These are phyloP conservation scores for Tuber brumale DNA, from an alignment of 495 filamentous ascomycete species.

Conservation along the genomic window DNA sequence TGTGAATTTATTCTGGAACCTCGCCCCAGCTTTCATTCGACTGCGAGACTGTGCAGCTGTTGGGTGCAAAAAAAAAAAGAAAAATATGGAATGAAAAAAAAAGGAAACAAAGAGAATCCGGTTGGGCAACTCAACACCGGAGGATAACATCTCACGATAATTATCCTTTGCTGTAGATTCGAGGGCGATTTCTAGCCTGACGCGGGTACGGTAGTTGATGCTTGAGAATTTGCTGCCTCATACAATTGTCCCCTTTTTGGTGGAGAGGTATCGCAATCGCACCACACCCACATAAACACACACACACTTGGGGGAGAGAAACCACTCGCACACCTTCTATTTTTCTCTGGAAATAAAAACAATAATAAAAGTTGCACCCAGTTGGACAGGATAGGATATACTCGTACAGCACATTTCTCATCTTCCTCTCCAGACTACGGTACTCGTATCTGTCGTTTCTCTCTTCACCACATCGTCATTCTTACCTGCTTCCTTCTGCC, in stretches of 20 bases:
- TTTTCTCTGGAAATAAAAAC: not conserved
- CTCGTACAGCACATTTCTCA: not conserved
- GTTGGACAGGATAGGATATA: conserved; percentile 1
- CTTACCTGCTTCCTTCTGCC: not conserved
- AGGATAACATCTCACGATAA: not conserved
- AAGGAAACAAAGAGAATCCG: not conserved
- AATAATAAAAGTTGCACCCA: not conserved
- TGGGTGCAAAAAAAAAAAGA: not conserved
- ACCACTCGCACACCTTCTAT: not conserved
- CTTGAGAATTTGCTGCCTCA: not conserved
- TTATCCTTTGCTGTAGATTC: not conserved
- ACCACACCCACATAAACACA: not conserved
- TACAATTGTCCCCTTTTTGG: not conserved
- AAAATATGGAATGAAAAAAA: not conserved
- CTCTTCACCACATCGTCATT: not conserved
- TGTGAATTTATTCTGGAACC: not conserved
- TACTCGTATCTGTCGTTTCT: not conserved
- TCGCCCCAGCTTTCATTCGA: not conserved
- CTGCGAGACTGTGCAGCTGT: not conserved
- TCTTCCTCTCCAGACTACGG: not conserved
- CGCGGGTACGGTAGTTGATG: not conserved
- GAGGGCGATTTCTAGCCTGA: not conserved
- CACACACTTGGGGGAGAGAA: not conserved
- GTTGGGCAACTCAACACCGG: not conserved
- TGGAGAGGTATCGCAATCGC: not conserved